Percentiles rank a stretch among this genome's conserved stretches.
Conservation (phyloP, 2,329 filamentous ascomycete species). For the Periconia macrospinosa region DNA sequence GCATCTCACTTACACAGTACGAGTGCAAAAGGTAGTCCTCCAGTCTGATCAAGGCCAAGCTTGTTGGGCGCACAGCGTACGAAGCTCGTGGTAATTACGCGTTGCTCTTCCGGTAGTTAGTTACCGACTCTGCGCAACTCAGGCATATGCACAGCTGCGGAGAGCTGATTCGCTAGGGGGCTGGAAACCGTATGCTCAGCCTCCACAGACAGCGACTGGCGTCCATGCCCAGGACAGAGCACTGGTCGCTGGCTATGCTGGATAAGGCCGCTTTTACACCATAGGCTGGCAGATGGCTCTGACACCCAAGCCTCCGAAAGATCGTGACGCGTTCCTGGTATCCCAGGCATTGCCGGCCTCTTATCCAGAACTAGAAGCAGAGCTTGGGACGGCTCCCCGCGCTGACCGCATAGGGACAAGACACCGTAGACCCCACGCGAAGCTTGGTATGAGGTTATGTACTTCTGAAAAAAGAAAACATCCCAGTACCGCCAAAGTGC, state of each 20-base stretch:
- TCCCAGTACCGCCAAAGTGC: too few relatives aligned
- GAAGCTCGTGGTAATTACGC: not conserved
- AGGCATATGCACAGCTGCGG: not conserved
- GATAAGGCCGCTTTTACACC: constrained; percentile 11
- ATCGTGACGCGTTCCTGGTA: constrained; percentile 33
- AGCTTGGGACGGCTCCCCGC: constrained; percentile 33
- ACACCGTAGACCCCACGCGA: not conserved
- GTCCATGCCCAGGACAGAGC: constrained; percentile 10
- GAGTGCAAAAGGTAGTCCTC: too few relatives aligned
- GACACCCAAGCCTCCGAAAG: constrained; percentile 15
- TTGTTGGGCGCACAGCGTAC: not conserved
- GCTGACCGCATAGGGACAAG: constrained; percentile 22
- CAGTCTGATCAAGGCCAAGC: too few relatives aligned
- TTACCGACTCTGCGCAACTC: not conserved
- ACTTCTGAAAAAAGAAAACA: not conserved
- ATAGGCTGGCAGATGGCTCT: constrained; percentile 13
- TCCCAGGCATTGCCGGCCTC: constrained; percentile 21
- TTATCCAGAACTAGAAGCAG: constrained; percentile 11
- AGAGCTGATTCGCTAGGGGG: not conserved
- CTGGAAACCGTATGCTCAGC: constrained; percentile 11
- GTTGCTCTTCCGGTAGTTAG: not conserved
- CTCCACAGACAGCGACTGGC: constrained; percentile 10
- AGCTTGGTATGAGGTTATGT: constrained; percentile 3
- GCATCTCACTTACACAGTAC: too few relatives aligned
- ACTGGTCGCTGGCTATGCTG: constrained; percentile 5